These are phyloP conservation scores for Aspergillus intermedius DNA, from an alignment of 2,329 filamentous ascomycete species.

Conservation along the genomic window DNA sequence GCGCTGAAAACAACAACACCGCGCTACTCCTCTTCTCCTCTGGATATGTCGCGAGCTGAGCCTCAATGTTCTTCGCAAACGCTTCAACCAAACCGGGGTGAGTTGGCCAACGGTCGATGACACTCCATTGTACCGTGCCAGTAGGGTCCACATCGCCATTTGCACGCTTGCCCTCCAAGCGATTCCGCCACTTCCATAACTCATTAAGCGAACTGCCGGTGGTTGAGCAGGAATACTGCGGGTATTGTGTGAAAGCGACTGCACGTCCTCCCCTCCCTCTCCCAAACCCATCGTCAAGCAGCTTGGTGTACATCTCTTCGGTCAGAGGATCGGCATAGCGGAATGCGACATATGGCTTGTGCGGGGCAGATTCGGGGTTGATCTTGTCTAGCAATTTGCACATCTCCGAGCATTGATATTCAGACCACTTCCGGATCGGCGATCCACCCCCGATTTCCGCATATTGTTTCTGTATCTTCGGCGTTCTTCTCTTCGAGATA, in stretches of 20 bases:
- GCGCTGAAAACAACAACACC: slow-evolving; percentile 86
- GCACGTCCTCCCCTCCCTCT: slow-evolving; percentile 84
- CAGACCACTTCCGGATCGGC: slow-evolving; percentile 96
- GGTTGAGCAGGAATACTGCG: slow-evolving; percentile 96
- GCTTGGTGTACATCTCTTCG: slow-evolving; percentile 79
- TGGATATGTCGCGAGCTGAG: slow-evolving; percentile 75
- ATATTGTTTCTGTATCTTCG: slow-evolving; percentile 96
- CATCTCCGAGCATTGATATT: slow-evolving; percentile 89
- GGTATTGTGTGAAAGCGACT: slow-evolving; percentile 96
- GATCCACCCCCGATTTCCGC: slow-evolving; percentile 93
- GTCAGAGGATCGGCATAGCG: slow-evolving; percentile 90
- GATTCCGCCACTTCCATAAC: slow-evolving; percentile 91
- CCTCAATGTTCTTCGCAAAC: slow-evolving; percentile 87
- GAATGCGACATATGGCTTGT: slow-evolving; percentile 96
- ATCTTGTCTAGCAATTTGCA: slow-evolving; percentile 92
- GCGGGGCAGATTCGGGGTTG: slow-evolving; percentile 86
- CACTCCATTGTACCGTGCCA: slow-evolving; percentile 86
- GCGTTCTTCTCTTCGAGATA: slow-evolving; percentile 78
- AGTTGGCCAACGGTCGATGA: slow-evolving; percentile 96
- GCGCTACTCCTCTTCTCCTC: slow-evolving; percentile 71
- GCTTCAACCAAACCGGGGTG: slow-evolving; percentile 85
- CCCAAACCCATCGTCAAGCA: slow-evolving; percentile 86
- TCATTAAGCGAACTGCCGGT: slow-evolving; percentile 95
- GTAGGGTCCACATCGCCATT: slow-evolving; percentile 46
- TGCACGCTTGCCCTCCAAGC: slow-evolving; percentile 67